Conservation (phyloP, 768 basidiomycete genomes). For the Kondoa malvinella region DNA sequence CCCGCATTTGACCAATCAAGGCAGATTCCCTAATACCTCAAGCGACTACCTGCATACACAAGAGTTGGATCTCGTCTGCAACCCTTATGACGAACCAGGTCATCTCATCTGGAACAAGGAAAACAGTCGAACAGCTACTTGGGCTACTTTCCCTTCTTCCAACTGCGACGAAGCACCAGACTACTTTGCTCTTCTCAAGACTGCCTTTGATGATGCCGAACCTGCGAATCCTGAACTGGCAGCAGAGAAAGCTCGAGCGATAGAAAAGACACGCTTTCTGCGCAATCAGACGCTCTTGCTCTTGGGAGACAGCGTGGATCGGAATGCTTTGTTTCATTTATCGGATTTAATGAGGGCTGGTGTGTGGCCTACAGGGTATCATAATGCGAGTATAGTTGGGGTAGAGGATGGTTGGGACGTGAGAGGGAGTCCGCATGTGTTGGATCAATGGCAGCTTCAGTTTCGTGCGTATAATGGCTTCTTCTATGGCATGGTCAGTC, state of each 20-base stretch:
- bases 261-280: conserved; percentile 15
- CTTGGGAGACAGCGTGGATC: conserved; percentile 27
- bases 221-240: neutral
- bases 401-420: conserved; percentile 20
- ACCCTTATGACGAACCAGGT: conserved; percentile 22
- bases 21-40: no score
- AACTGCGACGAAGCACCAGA: conserved; percentile 24
- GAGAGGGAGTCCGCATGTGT: conserved; percentile 22
- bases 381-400: conserved; percentile 2
- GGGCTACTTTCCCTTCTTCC: conserved; percentile 21
- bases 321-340: conserved; percentile 18
- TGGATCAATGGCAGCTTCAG: conserved; percentile 21
- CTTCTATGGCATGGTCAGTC: conserved; percentile 25
- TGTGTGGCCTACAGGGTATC: neutral
- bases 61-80: conserved; percentile 18
- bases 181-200: conserved; percentile 15
- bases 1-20: no score
- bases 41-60: no score
- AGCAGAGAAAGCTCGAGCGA: neutral
- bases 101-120: conserved; percentile 20
- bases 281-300: conserved; percentile 24
- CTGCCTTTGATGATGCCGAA: conserved; percentile 10
- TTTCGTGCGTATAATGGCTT: conserved; percentile 25
- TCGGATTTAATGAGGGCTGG: neutral
- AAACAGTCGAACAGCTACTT: conserved; percentile 10